Evolutionary conservation across 768 basidiomycete genomes (phyloP), one percentile per base, ranked within the genome.

Genomic region (Leccinum disarticulatum): DNA sequence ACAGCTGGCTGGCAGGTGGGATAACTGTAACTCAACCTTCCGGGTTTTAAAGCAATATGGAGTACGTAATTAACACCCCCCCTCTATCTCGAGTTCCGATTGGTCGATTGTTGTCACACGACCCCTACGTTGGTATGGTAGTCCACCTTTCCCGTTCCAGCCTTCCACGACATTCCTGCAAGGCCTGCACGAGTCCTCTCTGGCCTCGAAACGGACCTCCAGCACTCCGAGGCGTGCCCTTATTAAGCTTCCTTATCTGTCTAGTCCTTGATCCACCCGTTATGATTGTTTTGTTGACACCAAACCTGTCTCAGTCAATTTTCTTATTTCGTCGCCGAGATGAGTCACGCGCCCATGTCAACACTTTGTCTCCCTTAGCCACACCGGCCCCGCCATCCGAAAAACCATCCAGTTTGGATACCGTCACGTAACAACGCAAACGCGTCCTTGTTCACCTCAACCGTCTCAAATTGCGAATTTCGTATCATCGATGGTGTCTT

Each of bases 81-180:
- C 25, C 56, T 31, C 15, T 52, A 36, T 52, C 63, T 41, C 17
- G 3, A 0, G 4, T 0, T 61, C 55, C 43, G 59, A 71, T 70
- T 70, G 69, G 69, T 15, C 52, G 64, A 58, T 59, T 54, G 55
- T 19, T 6, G 66, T 69, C 68, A 60, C 61, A 15, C 61, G 63
- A 64, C 68, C 51, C 30, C 54, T 4, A 11, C 10, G 48, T 33
- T 19, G 48, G 58, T 58, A 52, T 10, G 58, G 7, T 31, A 9
- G 10, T 51, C 58, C 33, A 54, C 15, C 25, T 14, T 38, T 17
- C 36, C 36, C 15, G 8, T 38, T 38, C 4, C 15, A 38, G 36
- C 36, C 1, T 36, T 7, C 54, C 6, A 50, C 54, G 41, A 49
- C 62, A n/a, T 52, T 15, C 52, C 27, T 46, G 33, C 25, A 41